These are phyloP conservation scores for Gossypium anomalum DNA, from an alignment of 345 rosid species.

Conservation along the genomic window DNA sequence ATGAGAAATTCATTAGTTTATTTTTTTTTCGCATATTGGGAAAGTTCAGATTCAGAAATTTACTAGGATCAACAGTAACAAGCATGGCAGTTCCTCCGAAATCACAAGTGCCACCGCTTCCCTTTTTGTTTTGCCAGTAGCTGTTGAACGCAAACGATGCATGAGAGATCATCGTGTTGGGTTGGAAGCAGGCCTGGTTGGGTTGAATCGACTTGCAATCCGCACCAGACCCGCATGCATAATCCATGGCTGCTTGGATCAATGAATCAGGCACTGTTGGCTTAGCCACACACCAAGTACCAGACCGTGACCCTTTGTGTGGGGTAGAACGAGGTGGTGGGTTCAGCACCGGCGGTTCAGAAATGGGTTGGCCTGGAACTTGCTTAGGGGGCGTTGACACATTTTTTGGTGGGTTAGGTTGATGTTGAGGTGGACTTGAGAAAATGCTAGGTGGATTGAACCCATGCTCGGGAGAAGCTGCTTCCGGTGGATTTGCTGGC, in stretches of 20 bases:
- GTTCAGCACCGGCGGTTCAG: neutral
- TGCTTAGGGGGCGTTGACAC: neutral
- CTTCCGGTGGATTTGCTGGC: conserved; percentile 9
- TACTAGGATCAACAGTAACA: conserved; percentile 44
- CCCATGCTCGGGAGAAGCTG: neutral
- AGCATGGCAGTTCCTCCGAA: conserved; percentile 54
- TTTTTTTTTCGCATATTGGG: neutral
- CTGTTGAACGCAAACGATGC: conserved; percentile 51
- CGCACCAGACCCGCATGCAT: conserved; percentile 47
- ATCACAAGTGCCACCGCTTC: conserved; percentile 43
- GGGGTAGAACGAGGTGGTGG: conserved; percentile 22
- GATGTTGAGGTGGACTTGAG: conserved; percentile 13
- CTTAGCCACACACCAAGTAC: conserved; percentile 46
- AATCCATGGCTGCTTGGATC: conserved; percentile 41
- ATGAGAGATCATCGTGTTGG: conserved; percentile 37
- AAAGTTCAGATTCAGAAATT: neutral
- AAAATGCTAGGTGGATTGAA: neutral
- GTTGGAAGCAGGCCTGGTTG: conserved; percentile 34
- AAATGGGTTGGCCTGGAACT: conserved; percentile 10
- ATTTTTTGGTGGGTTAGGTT: conserved; percentile 16
- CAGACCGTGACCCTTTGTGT: conserved; percentile 2
- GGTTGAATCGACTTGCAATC: conserved; percentile 40
- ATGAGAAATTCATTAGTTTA: neutral
- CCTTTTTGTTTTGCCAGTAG: conserved; percentile 41
- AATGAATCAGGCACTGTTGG: conserved; percentile 32